Evolutionary conservation across 2,329 filamentous ascomycete species (phyloP), one percentile per base, ranked within the genome.

Genomic region (Penicillium sp.): DNA sequence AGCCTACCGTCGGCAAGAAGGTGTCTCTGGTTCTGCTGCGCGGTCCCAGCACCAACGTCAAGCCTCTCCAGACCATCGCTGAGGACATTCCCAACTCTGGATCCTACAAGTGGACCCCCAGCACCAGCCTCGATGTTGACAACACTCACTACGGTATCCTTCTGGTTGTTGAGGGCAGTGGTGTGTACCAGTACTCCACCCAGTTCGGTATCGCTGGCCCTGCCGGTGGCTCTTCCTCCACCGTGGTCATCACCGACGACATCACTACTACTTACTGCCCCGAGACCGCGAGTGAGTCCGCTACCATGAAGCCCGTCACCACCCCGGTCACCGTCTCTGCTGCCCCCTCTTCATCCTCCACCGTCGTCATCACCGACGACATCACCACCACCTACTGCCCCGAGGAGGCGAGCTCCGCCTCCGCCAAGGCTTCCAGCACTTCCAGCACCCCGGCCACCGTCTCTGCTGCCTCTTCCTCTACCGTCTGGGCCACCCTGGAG

Each of bases 1-100:
- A 71, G 3, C 66, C 71, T 45, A 65, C 65, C 52, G 64, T 60
- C 44, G 41, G 52, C 11, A 65, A 66, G 20, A 52, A 54, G 24
- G 70, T 84, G 60, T 77, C 78, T n/a, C 69, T 85, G 47, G 64
- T 80, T 50, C 77, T 84, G 54, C 76, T 82, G 57, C 76, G 76
- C 61, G 81, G 81, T 26, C 79, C 80, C 26, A 70, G 74, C 55
- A 69, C 49, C 66, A 79, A 83, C 69, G 73, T 79, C 39, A 56
- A 71, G 32, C 74, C 76, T 36, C 65, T 78, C 54, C 66, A 69
- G 56, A 69, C 76, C 49, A 72, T 81, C 52, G 75, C 72, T 50
- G 74, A 80, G 64, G 62, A 65, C 53, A 77, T 79, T 64, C 52
- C 64, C 60, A 84, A 84, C 76, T 71, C 63, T 48, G 81, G 81